Conservation (phyloP, 805 yeast species). For the Zygosaccharomyces bisporus region DNA sequence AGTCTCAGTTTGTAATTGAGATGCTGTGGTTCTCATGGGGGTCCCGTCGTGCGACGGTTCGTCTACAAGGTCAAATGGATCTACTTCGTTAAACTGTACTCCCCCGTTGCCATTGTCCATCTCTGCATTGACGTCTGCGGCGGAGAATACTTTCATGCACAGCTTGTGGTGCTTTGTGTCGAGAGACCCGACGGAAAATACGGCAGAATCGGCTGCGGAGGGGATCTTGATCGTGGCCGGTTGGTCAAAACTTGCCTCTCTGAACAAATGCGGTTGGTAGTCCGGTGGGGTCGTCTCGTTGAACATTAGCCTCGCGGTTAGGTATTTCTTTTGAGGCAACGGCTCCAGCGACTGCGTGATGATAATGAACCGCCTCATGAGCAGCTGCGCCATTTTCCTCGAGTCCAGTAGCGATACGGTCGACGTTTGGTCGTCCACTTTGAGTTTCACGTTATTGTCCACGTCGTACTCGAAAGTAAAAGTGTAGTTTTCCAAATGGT, state of each 20-base stretch:
- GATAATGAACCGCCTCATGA: slow-evolving; percentile 50
- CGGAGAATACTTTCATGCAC: slow-evolving; percentile 32
- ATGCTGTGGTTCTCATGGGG: not conserved
- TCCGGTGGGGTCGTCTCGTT: slow-evolving; percentile 45
- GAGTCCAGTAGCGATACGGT: slow-evolving; percentile 35
- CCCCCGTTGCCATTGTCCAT: slow-evolving; percentile 2
- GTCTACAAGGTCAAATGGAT: slow-evolving; percentile 30
- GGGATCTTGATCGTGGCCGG: slow-evolving; percentile 37
- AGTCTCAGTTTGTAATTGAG: not conserved
- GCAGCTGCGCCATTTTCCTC: slow-evolving; percentile 44
- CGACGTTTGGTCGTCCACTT: slow-evolving; percentile 16
- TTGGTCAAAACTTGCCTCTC: slow-evolving; percentile 40
- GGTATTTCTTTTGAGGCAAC: slow-evolving; percentile 44
- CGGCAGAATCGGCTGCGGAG: slow-evolving; percentile 17
- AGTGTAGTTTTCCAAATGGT: slow-evolving; percentile 48
- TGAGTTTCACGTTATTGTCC: slow-evolving; percentile 29
- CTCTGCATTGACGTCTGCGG: slow-evolving; percentile 18
- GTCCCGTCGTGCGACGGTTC: slow-evolving; percentile 1
- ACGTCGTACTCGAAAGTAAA: slow-evolving; percentile 46
- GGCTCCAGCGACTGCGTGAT: slow-evolving; percentile 53
- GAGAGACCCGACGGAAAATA: slow-evolving; percentile 32
- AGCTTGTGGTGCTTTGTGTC: slow-evolving; percentile 35
- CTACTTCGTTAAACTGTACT: slow-evolving; percentile 19
- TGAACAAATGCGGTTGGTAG: slow-evolving; percentile 49
- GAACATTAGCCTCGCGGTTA: slow-evolving; percentile 48